phyloP scores from a whole-genome alignment of 2,329 filamentous ascomycete species.

The Cytospora schulzeri region DNA sequence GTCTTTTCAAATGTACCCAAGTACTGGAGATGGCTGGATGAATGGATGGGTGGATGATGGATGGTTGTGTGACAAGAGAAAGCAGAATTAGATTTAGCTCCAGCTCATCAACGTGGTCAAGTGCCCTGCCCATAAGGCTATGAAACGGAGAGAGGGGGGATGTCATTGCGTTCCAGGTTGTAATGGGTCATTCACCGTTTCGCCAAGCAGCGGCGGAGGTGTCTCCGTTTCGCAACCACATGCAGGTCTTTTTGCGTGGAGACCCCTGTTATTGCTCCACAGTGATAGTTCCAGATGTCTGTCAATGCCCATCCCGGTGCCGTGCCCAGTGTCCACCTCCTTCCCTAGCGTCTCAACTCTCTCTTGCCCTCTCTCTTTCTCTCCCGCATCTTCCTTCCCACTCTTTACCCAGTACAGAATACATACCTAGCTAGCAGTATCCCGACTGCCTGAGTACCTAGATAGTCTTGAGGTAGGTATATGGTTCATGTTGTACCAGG shows the following conservation, averaged over 20 bases:
- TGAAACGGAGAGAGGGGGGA: not conserved
- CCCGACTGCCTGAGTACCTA: no score
- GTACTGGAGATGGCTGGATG: no score
- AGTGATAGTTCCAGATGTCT: no score
- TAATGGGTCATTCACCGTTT: not conserved
- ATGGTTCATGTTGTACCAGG: no score
- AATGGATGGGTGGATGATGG: no score
- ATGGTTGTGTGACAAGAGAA: constrained; percentile 1
- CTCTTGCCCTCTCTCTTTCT: not conserved
- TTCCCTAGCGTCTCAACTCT: constrained; percentile 1
- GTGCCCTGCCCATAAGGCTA: not conserved
- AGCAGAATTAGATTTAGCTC: not conserved
- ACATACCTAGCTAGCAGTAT: no score
- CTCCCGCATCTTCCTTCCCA: no score
- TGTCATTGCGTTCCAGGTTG: not conserved
- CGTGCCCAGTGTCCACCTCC: no score
- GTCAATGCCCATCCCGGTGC: not conserved
- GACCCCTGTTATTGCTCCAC: not conserved
- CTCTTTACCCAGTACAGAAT: no score
- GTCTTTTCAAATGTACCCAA: constrained; percentile 16
- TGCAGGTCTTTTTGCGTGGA: not conserved
- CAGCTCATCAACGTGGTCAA: not conserved
- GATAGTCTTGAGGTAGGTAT: no score
- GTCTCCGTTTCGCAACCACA: not conserved
- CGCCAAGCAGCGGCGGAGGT: not conserved